Evolutionary conservation across 345 rosid species (phyloP).

Genomic region (Pistacia integerrima): DNA sequence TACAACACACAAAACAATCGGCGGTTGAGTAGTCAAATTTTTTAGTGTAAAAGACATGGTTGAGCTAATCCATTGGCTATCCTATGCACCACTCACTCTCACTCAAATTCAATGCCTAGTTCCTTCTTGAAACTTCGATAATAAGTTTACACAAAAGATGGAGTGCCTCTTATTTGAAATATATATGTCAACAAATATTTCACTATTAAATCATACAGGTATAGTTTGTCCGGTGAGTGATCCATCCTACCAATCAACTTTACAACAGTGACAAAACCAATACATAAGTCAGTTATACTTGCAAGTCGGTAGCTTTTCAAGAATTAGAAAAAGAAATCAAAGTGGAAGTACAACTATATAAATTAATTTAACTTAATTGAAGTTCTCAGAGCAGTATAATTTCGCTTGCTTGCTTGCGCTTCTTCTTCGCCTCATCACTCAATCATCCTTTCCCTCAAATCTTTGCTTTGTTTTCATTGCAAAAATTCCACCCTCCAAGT

Average conservation of each 20-base stretch:
- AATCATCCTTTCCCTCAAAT: slow-evolving; percentile 6
- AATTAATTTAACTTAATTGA: slow-evolving; percentile 12
- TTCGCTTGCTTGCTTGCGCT: not conserved
- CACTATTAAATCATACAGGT: slow-evolving; percentile 24
- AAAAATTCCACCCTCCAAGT: not conserved
- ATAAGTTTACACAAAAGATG: too few species aligned
- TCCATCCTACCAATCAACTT: slow-evolving; percentile 27
- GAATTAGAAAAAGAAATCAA: not conserved
- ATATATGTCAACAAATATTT: slow-evolving; percentile 21
- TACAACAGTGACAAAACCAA: slow-evolving; percentile 33
- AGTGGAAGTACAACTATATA: slow-evolving; percentile 11
- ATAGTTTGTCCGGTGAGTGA: slow-evolving; percentile 9
- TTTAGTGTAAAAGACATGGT: too few species aligned
- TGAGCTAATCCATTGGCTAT: too few species aligned
- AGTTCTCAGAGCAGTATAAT: not conserved
- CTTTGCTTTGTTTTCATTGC: not conserved
- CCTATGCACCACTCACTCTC: too few species aligned
- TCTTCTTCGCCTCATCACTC: not conserved
- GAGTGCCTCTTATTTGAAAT: not conserved
- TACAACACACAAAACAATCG: too few species aligned
- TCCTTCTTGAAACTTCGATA: too few species aligned
- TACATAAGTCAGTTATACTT: slow-evolving; percentile 19
- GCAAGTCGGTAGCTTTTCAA: slow-evolving; percentile 11
- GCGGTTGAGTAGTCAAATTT: too few species aligned
- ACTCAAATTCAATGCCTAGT: too few species aligned